Percentiles rank a stretch among this genome's conserved stretches.
These are phyloP conservation scores for Blastosporella zonata DNA, from an alignment of 1,284 basidiomycete species.

Conservation along the genomic window DNA sequence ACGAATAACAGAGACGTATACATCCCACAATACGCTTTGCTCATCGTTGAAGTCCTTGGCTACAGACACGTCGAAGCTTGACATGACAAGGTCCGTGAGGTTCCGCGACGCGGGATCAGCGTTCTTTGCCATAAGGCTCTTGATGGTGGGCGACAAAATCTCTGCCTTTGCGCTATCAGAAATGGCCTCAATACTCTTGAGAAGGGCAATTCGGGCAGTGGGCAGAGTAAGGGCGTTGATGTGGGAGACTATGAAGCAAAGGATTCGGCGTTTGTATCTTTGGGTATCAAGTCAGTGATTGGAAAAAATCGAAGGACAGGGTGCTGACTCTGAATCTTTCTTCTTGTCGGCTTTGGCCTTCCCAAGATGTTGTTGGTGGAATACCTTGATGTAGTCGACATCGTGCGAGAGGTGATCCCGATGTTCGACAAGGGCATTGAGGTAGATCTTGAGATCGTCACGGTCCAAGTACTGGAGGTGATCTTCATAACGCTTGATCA, in stretches of 20 bases:
- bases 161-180: constrained; percentile 63
- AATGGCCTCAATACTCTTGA: constrained; percentile 60
- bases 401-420: constrained; percentile 73
- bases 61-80: constrained; percentile 52
- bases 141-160: constrained; percentile 62
- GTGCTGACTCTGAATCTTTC: constrained; percentile 59
- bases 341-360: constrained; percentile 51
- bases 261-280: constrained; percentile 73
- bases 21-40: constrained; percentile 44
- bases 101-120: constrained; percentile 25
- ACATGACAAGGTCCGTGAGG: constrained; percentile 49
- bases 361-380: constrained; percentile 64
- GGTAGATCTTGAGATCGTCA: constrained; percentile 67
- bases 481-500: constrained; percentile 34
- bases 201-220: constrained; percentile 51
- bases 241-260: constrained; percentile 86
- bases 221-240: constrained; percentile 58
- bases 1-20: constrained; percentile 44
- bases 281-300: constrained; percentile 8
- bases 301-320: not conserved
- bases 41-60: constrained; percentile 45
- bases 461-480: constrained; percentile 79
- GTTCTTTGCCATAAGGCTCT: constrained; percentile 32
- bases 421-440: constrained; percentile 51
- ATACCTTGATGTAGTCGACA: constrained; percentile 52